Conservation (phyloP, 768 basidiomycete genomes). For the Brasilioporus rufonigricans region DNA sequence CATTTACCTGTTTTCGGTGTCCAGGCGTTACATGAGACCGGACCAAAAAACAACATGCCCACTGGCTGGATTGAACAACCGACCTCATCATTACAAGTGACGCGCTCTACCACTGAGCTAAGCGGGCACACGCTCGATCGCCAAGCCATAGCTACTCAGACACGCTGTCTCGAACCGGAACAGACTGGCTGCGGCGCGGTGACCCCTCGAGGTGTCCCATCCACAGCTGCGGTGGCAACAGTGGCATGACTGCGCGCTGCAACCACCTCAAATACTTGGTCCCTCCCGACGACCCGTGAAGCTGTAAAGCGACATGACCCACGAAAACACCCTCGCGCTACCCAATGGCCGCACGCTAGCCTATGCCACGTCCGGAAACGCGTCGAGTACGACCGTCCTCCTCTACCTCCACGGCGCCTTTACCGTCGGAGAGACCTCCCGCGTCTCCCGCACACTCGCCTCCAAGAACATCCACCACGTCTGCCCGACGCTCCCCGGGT, state of each 20-base stretch:
- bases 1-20: too few species aligned
- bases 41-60: conserved; percentile 33
- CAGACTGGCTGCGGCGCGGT: neutral
- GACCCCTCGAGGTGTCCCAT: neutral
- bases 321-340: conserved; percentile 23
- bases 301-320: neutral
- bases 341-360: conserved; percentile 47
- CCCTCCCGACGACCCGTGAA: neutral
- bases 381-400: conserved; percentile 45
- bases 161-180: neutral
- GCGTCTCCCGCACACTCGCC: conserved; percentile 33
- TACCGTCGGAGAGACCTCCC: conserved; percentile 43
- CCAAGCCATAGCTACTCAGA: neutral
- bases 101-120: conserved; percentile 48
- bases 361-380: conserved; percentile 52
- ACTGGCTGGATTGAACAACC: conserved; percentile 46
- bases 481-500: conserved; percentile 55
- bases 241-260: neutral
- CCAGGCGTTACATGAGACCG: too few species aligned
- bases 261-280: neutral
- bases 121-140: conserved; percentile 23
- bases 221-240: neutral
- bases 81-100: conserved; percentile 46
- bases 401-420: conserved; percentile 59
- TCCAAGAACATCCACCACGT: conserved; percentile 45